Percentiles rank a stretch among this genome's conserved stretches.
phyloP scores from a whole-genome alignment of 768 basidiomycete species.

The Russula virescens region DNA sequence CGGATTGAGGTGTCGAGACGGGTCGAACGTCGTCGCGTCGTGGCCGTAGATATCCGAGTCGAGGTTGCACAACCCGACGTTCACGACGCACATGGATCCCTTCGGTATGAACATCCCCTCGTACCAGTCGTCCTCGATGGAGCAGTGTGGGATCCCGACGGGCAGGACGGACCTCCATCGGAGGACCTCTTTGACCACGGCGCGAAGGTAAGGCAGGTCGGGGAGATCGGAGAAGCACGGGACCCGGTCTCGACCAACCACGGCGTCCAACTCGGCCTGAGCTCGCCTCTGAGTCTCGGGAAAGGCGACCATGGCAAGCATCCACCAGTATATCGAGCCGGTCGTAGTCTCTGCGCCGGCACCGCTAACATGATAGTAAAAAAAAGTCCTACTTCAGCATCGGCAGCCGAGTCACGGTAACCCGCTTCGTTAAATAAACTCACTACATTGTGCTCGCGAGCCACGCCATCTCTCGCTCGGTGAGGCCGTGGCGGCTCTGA shows the following conservation, averaged over 20 bases:
- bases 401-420: not conserved
- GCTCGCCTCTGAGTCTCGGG: conserved; percentile 24
- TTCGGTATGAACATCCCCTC: conserved; percentile 32
- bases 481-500: conserved; percentile 17
- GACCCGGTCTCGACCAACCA: conserved; percentile 21
- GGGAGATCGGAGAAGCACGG: conserved; percentile 24
- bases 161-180: conserved; percentile 23
- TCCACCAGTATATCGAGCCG: conserved; percentile 21
- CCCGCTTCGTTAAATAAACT: conserved; percentile 4
- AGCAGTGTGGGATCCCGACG: conserved; percentile 21
- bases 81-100: conserved; percentile 33
- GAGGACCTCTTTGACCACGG: conserved; percentile 25
- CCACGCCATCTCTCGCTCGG: conserved; percentile 22
- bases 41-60: conserved; percentile 29
- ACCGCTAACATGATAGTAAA: conserved; percentile 6
- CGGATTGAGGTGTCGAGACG: conserved; percentile 28
- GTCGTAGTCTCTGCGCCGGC: conserved; percentile 23
- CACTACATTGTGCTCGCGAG: conserved; percentile 27
- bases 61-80: conserved; percentile 29
- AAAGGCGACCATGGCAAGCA: conserved; percentile 26
- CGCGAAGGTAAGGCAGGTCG: conserved; percentile 25
- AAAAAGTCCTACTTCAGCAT: not conserved
- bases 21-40: conserved; percentile 26
- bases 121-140: conserved; percentile 31
- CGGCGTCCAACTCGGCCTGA: conserved; percentile 26